Evolutionary conservation across 177 flowering plant genomes (phyloP).

Genomic region (Tripterygium wilfordii): DNA sequence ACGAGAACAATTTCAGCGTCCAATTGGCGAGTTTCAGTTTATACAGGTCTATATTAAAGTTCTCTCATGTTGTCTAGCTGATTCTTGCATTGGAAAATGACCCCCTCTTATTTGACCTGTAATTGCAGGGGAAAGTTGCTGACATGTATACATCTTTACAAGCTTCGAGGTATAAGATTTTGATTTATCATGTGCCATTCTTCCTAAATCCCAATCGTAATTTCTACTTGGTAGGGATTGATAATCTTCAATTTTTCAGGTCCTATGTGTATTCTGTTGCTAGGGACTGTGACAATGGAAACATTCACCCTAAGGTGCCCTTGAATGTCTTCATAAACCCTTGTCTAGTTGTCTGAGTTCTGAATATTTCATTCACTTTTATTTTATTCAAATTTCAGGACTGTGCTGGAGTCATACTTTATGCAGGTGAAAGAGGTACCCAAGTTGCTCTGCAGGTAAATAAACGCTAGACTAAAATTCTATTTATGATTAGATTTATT

Average conservation of each 20-base stretch:
- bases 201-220: background rate
- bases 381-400: conserved; percentile 46
- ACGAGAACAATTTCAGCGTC: conserved; percentile 89
- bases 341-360: background rate
- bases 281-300: conserved; percentile 88
- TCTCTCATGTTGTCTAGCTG: background rate
- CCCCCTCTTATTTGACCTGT: conserved; percentile 3
- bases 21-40: conserved; percentile 93
- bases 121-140: conserved; percentile 87
- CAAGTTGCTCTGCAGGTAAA: conserved; percentile 97
- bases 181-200: background rate
- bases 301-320: conserved; percentile 64
- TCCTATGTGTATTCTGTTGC: conserved; percentile 96
- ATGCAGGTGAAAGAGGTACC: conserved; percentile 93
- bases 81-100: background rate
- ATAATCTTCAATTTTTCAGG: conserved; percentile 34
- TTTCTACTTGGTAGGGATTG: conserved; percentile 5
- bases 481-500: no score
- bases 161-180: conserved; percentile 69
- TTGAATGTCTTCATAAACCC: background rate
- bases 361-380: conserved; percentile 1
- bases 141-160: conserved; percentile 97
- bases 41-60: conserved; percentile 60
- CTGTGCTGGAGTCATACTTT: conserved; percentile 93
- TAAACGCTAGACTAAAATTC: background rate